Conservation (phyloP, 129 eudicot genomes). For the Escallonia herrerae region DNA sequence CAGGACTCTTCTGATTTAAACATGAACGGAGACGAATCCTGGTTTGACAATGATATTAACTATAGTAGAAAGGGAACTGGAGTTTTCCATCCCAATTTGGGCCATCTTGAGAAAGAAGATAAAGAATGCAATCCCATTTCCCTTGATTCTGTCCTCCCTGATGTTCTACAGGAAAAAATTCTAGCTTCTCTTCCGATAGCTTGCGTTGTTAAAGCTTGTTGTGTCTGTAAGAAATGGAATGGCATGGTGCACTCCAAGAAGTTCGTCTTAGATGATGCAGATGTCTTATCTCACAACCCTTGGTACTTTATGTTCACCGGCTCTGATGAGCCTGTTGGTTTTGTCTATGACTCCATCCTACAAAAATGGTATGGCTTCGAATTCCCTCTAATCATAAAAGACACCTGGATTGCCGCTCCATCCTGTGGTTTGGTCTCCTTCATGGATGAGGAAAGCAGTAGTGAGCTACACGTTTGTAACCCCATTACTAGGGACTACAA, state of each 20-base stretch:
- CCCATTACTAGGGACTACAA: constrained; percentile 25
- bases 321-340: constrained; percentile 24
- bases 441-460: constrained; percentile 34
- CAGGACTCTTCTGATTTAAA: constrained; percentile 25
- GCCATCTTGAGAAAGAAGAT: constrained; percentile 1
- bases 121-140: constrained; percentile 16
- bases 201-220: constrained; percentile 25
- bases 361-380: constrained; percentile 38
- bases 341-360: constrained; percentile 36
- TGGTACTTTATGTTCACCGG: constrained; percentile 59
- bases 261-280: constrained; percentile 15
- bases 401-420: constrained; percentile 39
- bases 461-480: constrained; percentile 28
- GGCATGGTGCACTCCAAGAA: constrained; percentile 30
- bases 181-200: constrained; percentile 38
- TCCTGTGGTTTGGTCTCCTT: constrained; percentile 41
- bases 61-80: constrained; percentile 25
- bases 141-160: constrained; percentile 32
- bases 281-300: constrained; percentile 17
- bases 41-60: constrained; percentile 32
- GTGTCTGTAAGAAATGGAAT: constrained; percentile 49
- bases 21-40: constrained; percentile 21
- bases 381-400: constrained; percentile 31
- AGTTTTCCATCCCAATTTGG: constrained; percentile 21
- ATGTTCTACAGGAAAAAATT: constrained; percentile 39